Evolutionary conservation across 306 rosid species (phyloP), one percentile per base, ranked within the genome.

Genomic region (Citrullus mucosospermus): DNA sequence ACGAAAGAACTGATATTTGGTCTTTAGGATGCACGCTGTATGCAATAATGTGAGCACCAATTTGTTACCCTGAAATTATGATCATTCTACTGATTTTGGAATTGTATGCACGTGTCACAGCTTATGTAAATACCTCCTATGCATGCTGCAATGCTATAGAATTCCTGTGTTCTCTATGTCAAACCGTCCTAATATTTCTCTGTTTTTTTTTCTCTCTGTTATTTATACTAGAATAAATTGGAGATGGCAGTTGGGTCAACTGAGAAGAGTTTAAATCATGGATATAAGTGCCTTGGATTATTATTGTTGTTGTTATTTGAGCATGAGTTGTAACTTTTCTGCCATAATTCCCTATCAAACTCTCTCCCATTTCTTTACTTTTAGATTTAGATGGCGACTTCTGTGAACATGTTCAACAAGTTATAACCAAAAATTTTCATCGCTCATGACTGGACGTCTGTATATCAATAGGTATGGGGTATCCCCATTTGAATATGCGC

Each of bases 401-500:
- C 9, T 17, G 62, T 9, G 56, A 46, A 43, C 38, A 4, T 53
- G 43, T 43, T 68, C 85, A 30, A 53, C 46, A 17, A 51, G 28
- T 51, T 73, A 28, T 71, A 16, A 51, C 46, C 62, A 51, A 41
- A 12, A 3, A 70, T 67, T 77, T 36, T 15, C 38, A 57, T 62
- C 46, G 77, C 75, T 74, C 9, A 28, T 85, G 81, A 63, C 70
- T 80, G 38, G 82, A n/a, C 32, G 17, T 20, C 17, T 39, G 53
- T 56, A 54, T 82, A 74, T 80, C 80, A 50, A 6, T 79, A 95
- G 99, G 96, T 92, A 92, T 50, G 99, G 99, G 74, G 87, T 88
- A 79, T 95, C 99, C 80, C 99, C 99, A 36, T 95, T 95, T 84
- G 99, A 96, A 81, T 96, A 96, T 85, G 99, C 92, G 12, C 97